Conservation (phyloP, 805 yeast genomes). For the Candida takata region DNA sequence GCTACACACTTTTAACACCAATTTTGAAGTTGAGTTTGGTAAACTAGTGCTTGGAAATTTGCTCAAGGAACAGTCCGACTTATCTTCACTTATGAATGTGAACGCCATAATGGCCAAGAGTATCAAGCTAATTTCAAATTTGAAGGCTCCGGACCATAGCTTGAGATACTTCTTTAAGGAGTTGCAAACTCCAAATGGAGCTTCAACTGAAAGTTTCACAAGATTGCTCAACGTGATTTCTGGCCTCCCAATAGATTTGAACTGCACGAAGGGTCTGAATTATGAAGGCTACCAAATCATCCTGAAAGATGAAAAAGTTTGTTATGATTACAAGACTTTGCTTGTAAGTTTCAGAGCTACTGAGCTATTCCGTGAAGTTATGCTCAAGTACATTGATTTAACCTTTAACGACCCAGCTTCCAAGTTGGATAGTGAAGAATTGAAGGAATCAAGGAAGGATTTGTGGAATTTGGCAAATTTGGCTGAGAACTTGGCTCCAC, state of each 20-base stretch:
- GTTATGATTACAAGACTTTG: constrained; percentile 18
- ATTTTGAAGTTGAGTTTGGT: constrained; percentile 22
- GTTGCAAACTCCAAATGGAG: constrained; percentile 10
- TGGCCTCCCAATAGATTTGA: constrained; percentile 13
- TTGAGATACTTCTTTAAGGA: constrained; percentile 23
- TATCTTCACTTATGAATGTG: constrained; percentile 12
- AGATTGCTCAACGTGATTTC: constrained; percentile 21
- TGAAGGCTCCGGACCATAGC: constrained; percentile 16
- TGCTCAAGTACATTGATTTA: constrained; percentile 21
- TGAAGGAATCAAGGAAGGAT: constrained; percentile 20
- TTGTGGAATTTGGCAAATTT: constrained; percentile 19
- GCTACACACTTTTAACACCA: constrained; percentile 15
- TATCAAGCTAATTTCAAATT: constrained; percentile 17
- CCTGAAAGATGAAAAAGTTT: constrained; percentile 19
- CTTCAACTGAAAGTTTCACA: constrained; percentile 17
- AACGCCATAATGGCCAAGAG: constrained; percentile 10
- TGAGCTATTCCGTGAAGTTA: constrained; percentile 24
- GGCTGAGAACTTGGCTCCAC: constrained; percentile 22
- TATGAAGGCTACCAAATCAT: constrained; percentile 22
- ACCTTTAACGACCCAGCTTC: constrained; percentile 15
- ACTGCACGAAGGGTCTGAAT: constrained; percentile 19
- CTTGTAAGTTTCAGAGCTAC: constrained; percentile 24
- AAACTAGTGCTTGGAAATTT: constrained; percentile 18
- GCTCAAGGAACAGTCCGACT: constrained; percentile 16
- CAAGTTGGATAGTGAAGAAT: constrained; percentile 17